Base-by-base conservation (phyloP, 2,329 filamentous ascomycete species). In the Trichoderma koningii region DNA sequence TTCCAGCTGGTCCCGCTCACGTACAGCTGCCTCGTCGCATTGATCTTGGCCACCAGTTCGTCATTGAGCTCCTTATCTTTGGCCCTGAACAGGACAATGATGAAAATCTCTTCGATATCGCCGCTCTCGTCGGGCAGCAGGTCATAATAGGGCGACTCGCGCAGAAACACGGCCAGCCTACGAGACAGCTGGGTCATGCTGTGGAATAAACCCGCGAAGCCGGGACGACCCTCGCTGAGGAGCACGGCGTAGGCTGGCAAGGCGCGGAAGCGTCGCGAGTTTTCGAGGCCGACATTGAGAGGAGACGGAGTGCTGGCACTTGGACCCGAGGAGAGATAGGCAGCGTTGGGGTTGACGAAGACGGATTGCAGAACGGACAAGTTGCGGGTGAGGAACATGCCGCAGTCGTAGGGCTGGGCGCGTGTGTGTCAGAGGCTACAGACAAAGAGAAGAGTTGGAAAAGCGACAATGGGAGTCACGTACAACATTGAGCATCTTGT, bases 401-500 rank as follows among this genome's bases (percentile, higher is more conserved):
- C 94, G 71, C 89, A 93, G 76, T 97, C 94, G 71, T 97, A 97
- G 0, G 94, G 93, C 83, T 88, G 61, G 6, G 10, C 19, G 28
- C 21, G 21, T 23, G 21, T 23, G 21, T 59, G 41, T 26, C 28
- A 56, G 57, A 26, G 51, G 51, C 6, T 21, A 41, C 15, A 3
- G 19, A 21, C 6, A 7, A 19, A 4, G 51, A 26, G 51, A 26
- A 2, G 1, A 9, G 7, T 2, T 14, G 28, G 9, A 15, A 15
- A 28, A 55, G 10, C 9, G 15, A 17, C 30, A 48, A 30, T 9
- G 9, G 48, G 10, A 19, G 26, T 34, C 38, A 82, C 85, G 66
- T 76, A 88, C 87, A 52, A 97, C 92, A 70, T 97, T 97, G 67
- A 98, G 83, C n/a, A 97, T 79, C 73, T 97, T 97, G 76, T 98